Base-by-base conservation (phyloP, 1,139 yeast species). In the Hyphopichia buzzinii region DNA sequence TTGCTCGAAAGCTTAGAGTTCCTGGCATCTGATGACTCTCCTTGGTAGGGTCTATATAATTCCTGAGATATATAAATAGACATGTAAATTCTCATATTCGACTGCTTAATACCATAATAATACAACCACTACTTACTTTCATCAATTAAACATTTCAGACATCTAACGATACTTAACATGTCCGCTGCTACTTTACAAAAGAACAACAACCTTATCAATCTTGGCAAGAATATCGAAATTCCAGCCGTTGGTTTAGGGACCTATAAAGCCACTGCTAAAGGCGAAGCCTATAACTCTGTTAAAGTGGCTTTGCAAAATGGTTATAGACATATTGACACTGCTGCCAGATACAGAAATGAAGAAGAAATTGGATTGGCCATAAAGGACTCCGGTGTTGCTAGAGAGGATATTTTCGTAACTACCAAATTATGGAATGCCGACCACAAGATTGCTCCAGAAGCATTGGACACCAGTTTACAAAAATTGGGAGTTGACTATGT, bases 191-290 rank as follows among this genome's bases (percentile, higher is more conserved):
- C 46, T 14, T 39, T 47, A 30, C 33, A 40, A 19, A 39, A 40
- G 12, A 47, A 47, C 43, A 54, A 62, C 15, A 45, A 52, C 26
- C 53, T 59, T 3, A 39, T 64, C 44, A 67, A 63, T 28, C 67
- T 85, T 40, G 83, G 82, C 71, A 75, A 78, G 41, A 92, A 92
- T 15, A 65, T 63, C 39, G 51, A 57, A 28, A 82, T 85, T 48
- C 95, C 94, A 17, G 79, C 73, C 19, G 57, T 85, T 40, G 94
- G 89, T 2, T 68, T 84, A 30, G 94, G 95, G 28, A 85, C 95
- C n/a, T 85, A 89, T 88, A 74, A 74, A 56, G 74, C 88, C 12
- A 60, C 75, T 15, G 72, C 73, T 19, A 70, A 73, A 29, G 79
- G 75, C 36, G 86, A 79, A 40, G 80, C 74, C n/a, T 76, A 78